Evolutionary conservation across 257 asterid genomes (phyloP).

Genomic region (Paulownia fortunei): DNA sequence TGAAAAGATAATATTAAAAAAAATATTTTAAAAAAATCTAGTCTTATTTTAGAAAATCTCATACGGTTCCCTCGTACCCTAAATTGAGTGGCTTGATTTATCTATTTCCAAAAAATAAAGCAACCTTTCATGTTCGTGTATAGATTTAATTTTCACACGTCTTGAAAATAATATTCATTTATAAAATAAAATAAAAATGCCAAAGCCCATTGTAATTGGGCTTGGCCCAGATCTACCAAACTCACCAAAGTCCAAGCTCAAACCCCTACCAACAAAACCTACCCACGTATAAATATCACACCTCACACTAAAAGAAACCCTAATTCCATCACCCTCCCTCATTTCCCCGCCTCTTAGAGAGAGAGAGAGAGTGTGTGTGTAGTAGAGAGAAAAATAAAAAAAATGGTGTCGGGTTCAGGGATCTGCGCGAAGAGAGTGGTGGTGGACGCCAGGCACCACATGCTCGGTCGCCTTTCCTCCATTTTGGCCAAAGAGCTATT

Average conservation of each 20-base stretch:
- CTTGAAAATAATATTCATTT: too few species aligned
- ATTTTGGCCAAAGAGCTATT: conserved; percentile 53
- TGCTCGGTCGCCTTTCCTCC: conserved; percentile 55
- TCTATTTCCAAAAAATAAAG: too few species aligned
- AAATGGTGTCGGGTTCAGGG: conserved; percentile 64
- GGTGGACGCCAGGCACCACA: conserved; percentile 58
- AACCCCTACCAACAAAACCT: not conserved
- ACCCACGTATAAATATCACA: not conserved
- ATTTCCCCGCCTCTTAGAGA: conserved; percentile 19
- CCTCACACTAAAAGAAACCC: conserved; percentile 3
- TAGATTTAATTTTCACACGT: too few species aligned
- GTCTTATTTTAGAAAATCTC: too few species aligned
- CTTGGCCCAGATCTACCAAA: not conserved
- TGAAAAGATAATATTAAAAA: too few species aligned
- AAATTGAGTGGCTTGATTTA: too few species aligned
- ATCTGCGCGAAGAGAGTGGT: conserved; percentile 53
- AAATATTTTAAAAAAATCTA: too few species aligned
- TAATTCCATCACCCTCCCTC: conserved; percentile 4
- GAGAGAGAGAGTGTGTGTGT: conserved; percentile 1
- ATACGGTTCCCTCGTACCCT: too few species aligned
- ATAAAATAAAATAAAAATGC: not conserved
- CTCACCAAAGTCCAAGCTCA: not conserved
- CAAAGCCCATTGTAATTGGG: not conserved
- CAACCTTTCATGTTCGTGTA: too few species aligned
- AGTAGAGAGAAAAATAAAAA: not conserved